A percentile compares a stretch with the other conserved stretches of the same genome.
These are phyloP conservation scores for Blepharisma undulans DNA, from an alignment of 169 alveolate species.

Conservation along the genomic window DNA sequence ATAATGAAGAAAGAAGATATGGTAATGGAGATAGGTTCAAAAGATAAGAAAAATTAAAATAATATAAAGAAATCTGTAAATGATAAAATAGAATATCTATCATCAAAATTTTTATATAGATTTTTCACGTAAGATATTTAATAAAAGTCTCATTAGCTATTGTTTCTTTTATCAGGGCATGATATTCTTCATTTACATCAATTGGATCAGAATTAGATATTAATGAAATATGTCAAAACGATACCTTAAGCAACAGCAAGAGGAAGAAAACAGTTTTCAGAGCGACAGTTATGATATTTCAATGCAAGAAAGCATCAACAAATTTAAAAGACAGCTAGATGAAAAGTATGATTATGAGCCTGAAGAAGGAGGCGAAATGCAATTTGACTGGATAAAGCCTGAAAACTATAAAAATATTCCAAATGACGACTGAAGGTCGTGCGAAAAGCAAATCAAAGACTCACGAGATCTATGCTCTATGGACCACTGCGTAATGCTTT, in stretches of 20 bases:
- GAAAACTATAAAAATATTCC: not conserved
- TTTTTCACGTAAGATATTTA: too few relatives aligned
- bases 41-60: not conserved
- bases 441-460: not conserved
- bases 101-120: too few relatives aligned
- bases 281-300: not conserved
- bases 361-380: not conserved
- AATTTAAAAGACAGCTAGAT: not conserved
- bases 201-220: not conserved
- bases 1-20: not conserved
- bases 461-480: not conserved
- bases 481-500: not conserved
- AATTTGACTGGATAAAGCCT: not conserved
- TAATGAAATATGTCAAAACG: not conserved
- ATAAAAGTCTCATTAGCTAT: too few relatives aligned
- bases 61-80: not conserved
- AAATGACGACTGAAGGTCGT: not conserved
- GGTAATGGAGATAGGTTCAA: not conserved
- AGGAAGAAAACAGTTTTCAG: not conserved
- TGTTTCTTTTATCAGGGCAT: not conserved
- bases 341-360: not conserved
- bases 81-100: too few relatives aligned
- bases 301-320: not conserved
- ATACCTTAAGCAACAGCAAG: not conserved
- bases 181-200: not conserved